phyloP scores from a whole-genome alignment of 495 filamentous ascomycete genomes.

The Tuber aestivum region DNA sequence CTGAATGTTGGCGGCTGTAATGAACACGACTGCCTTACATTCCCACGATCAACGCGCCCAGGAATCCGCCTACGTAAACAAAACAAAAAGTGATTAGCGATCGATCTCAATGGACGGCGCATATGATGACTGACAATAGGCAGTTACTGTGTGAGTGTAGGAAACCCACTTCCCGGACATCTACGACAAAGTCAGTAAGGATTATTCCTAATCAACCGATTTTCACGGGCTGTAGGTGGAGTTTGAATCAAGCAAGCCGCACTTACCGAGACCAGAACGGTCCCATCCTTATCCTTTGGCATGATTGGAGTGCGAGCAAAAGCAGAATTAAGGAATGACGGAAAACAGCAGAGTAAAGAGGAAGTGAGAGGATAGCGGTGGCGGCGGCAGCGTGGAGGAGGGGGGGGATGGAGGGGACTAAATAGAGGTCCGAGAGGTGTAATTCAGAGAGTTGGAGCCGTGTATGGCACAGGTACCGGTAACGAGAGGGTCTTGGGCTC shows the following conservation, averaged over 20 bases:
- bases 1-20: slow-evolving; percentile 3
- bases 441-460: background rate
- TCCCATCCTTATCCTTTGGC: slow-evolving; percentile 84
- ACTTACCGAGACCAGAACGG: slow-evolving; percentile 67
- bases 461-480: background rate
- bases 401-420: background rate
- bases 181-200: slow-evolving; percentile 44
- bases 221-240: background rate
- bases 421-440: slow-evolving; percentile 1
- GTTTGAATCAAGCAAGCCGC: slow-evolving; percentile 23
- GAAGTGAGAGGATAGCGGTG: background rate
- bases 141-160: slow-evolving; percentile 75
- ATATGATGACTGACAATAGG: slow-evolving; percentile 56
- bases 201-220: slow-evolving; percentile 6
- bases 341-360: slow-evolving; percentile 10
- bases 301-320: slow-evolving; percentile 46
- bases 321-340: slow-evolving; percentile 10
- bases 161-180: slow-evolving; percentile 89
- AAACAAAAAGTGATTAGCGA: slow-evolving; percentile 17
- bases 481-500: background rate
- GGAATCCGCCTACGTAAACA: slow-evolving; percentile 62
- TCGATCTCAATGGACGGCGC: background rate
- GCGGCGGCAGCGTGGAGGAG: background rate
- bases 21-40: slow-evolving; percentile 44
- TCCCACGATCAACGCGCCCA: slow-evolving; percentile 83